These are phyloP conservation scores for Populus euphratica DNA, from an alignment of 345 rosid genomes.

Conservation along the genomic window DNA sequence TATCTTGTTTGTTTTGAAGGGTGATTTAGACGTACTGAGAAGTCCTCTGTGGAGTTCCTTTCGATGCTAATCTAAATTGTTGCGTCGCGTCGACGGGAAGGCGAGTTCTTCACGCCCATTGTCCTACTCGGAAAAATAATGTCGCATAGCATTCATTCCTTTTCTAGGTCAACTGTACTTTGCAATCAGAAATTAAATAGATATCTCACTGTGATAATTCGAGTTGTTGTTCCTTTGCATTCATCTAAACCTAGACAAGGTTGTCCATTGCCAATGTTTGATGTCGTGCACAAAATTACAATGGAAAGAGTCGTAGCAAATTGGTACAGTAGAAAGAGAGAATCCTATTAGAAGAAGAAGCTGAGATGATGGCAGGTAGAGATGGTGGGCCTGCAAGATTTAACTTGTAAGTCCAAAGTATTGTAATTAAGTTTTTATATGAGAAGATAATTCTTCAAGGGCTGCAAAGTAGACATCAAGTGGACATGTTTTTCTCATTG, in stretches of 20 bases:
- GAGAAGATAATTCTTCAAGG: too few species aligned
- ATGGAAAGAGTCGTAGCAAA: not conserved
- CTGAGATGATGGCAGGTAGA: not conserved
- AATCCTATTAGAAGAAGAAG: not conserved
- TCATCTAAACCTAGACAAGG: not conserved
- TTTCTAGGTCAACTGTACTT: not conserved
- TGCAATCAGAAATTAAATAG: not conserved
- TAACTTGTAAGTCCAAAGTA: too few species aligned
- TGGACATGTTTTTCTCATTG: too few species aligned
- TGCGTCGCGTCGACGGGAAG: not conserved
- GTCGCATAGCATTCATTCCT: not conserved
- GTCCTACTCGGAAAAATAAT: not conserved
- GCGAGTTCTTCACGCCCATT: not conserved
- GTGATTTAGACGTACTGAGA: not conserved
- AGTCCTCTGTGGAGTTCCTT: not conserved
- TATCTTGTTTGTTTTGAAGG: not conserved
- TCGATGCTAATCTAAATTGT: not conserved
- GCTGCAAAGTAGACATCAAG: too few species aligned
- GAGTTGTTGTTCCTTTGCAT: not conserved
- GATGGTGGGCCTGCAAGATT: not conserved
- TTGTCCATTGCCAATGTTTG: not conserved
- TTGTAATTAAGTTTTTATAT: too few species aligned
- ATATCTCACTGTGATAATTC: not conserved
- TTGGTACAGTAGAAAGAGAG: not conserved
- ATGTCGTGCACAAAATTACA: not conserved